A percentile compares a stretch with the other conserved stretches of the same genome.
Evolutionary conservation across 164 flowering plant species (phyloP).

Genomic region (Stephania japonica): DNA sequence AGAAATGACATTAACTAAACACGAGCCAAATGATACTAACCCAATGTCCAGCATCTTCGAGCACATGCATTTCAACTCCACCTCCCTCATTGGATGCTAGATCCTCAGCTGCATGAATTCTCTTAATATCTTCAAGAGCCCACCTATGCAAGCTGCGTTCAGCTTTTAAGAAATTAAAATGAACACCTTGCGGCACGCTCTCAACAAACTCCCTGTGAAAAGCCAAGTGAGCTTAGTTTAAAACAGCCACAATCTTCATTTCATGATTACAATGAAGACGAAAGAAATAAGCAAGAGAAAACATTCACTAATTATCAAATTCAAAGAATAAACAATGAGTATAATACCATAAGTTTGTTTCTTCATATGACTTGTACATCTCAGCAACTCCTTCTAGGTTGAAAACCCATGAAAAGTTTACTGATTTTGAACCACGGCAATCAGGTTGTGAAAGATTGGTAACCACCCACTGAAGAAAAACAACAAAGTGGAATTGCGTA

Average conservation of each 20-base stretch:
- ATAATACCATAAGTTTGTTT: slow-evolving; percentile 79
- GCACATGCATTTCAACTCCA: slow-evolving; percentile 94
- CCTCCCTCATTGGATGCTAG: slow-evolving; percentile 78
- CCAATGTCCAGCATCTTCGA: slow-evolving; percentile 99
- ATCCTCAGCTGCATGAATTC: slow-evolving; percentile 93
- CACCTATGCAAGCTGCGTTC: slow-evolving; percentile 93
- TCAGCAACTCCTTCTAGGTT: slow-evolving; percentile 80
- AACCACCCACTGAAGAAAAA: slow-evolving; percentile 70
- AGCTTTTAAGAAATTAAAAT: slow-evolving; percentile 87
- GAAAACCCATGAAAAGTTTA: slow-evolving; percentile 79
- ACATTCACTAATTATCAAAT: background rate
- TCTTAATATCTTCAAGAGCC: slow-evolving; percentile 88
- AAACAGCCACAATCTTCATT: background rate
- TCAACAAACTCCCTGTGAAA: slow-evolving; percentile 73
- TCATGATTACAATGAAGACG: background rate
- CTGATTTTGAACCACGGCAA: slow-evolving; percentile 32
- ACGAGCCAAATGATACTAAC: slow-evolving; percentile 28
- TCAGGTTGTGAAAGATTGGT: slow-evolving; percentile 70
- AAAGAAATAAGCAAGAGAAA: background rate
- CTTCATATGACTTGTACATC: slow-evolving; percentile 89
- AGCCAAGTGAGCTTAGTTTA: background rate
- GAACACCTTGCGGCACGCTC: slow-evolving; percentile 84
- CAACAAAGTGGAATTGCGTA: background rate
- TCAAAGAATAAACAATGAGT: background rate
- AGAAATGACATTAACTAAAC: background rate